Evolutionary conservation across 1,284 basidiomycete species (phyloP).

Genomic region (Chondrostereum purpureum): DNA sequence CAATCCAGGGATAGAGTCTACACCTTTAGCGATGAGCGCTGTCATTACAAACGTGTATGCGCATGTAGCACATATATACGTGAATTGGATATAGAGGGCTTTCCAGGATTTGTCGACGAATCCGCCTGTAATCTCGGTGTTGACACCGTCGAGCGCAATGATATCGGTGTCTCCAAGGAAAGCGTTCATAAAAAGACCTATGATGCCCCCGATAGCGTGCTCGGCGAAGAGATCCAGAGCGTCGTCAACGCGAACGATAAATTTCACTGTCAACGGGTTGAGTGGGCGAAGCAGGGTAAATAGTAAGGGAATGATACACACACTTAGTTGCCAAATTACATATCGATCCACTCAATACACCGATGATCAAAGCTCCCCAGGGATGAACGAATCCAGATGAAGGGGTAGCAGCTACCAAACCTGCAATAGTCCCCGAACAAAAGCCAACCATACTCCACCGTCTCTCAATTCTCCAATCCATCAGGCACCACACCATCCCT

Average conservation of each 20-base stretch:
- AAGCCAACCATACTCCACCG: slow-evolving; percentile 87
- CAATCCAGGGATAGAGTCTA: slow-evolving; percentile 76
- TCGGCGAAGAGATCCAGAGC: slow-evolving; percentile 86
- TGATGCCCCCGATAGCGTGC: slow-evolving; percentile 78
- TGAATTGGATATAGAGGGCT: slow-evolving; percentile 74
- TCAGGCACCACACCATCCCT: slow-evolving; percentile 83
- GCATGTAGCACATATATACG: slow-evolving; percentile 70
- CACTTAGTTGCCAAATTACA: slow-evolving; percentile 88
- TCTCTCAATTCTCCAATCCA: slow-evolving; percentile 79
- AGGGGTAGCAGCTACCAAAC: slow-evolving; percentile 88
- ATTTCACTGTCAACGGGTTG: slow-evolving; percentile 47
- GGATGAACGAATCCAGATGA: slow-evolving; percentile 64
- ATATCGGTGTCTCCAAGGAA: slow-evolving; percentile 68
- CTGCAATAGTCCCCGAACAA: slow-evolving; percentile 81
- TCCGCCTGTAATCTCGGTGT: slow-evolving; percentile 33
- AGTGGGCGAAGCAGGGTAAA: slow-evolving; percentile 16
- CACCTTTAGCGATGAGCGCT: slow-evolving; percentile 56
- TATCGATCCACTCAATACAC: slow-evolving; percentile 65
- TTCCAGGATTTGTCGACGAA: slow-evolving; percentile 38
- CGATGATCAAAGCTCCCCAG: slow-evolving; percentile 73
- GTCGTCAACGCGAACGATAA: slow-evolving; percentile 67
- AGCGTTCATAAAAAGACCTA: slow-evolving; percentile 75
- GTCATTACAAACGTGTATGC: slow-evolving; percentile 66
- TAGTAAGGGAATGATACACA: slow-evolving; percentile 27
- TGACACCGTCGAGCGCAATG: slow-evolving; percentile 71